Percentiles rank a stretch among this genome's conserved stretches.
Evolutionary conservation across 148 eudicot species (phyloP).

Genomic region (Nepenthes mirabilis): DNA sequence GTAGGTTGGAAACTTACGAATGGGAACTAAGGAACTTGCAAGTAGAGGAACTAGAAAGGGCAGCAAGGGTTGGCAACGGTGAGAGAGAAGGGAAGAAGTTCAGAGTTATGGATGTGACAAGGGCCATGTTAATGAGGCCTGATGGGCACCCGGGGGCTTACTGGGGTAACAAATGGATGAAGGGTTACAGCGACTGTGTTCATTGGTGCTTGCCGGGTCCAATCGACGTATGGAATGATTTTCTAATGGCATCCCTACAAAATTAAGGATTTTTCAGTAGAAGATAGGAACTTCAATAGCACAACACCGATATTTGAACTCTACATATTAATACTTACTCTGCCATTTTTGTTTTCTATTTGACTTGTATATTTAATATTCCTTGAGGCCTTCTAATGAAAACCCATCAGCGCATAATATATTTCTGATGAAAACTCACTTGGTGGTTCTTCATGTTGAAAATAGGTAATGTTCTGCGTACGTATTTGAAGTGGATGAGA

Average conservation of each 20-base stretch:
- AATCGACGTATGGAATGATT: constrained; percentile 57
- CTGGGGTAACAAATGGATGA: constrained; percentile 58
- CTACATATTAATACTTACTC: no score
- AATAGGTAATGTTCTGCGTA: no score
- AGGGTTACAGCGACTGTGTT: constrained; percentile 59
- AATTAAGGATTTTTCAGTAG: not conserved
- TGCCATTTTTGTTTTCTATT: no score
- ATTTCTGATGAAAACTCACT: no score
- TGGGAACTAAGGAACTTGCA: constrained; percentile 27
- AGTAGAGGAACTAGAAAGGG: constrained; percentile 34
- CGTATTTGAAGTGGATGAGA: no score
- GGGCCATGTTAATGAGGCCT: constrained; percentile 42
- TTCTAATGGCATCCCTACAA: constrained; percentile 22
- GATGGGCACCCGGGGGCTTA: constrained; percentile 57
- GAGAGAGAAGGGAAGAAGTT: constrained; percentile 21
- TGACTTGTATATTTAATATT: no score
- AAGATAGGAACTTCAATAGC: not conserved
- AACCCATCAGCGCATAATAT: no score
- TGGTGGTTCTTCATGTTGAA: no score
- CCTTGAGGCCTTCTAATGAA: no score
- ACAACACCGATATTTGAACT: not conserved
- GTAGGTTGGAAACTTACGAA: constrained; percentile 11
- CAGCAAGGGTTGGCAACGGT: constrained; percentile 6
- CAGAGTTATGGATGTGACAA: constrained; percentile 47
- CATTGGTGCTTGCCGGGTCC: constrained; percentile 93